A percentile compares a stretch with the other conserved stretches of the same genome.
These are phyloP conservation scores for Debaryomyces castellii DNA, from an alignment of 805 yeast genomes.

Conservation along the genomic window DNA sequence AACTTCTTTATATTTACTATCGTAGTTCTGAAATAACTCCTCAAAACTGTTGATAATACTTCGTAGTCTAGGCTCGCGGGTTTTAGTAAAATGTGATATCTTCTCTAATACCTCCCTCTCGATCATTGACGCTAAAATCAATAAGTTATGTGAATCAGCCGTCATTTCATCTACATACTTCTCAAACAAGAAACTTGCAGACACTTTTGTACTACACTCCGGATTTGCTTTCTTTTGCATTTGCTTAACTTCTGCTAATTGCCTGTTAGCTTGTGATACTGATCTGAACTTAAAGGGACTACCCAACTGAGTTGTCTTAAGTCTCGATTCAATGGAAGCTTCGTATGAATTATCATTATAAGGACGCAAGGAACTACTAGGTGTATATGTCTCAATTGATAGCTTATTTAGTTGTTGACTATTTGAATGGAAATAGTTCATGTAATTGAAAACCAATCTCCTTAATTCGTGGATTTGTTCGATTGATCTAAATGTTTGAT, in stretches of 20 bases:
- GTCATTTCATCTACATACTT: slow-evolving; percentile 18
- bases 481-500: slow-evolving; percentile 32
- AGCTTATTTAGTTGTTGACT: slow-evolving; percentile 32
- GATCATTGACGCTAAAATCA: slow-evolving; percentile 28
- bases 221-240: slow-evolving; percentile 1
- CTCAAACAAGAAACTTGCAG: slow-evolving; percentile 5
- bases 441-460: slow-evolving; percentile 33
- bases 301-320: slow-evolving; percentile 2
- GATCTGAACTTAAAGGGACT: neutral
- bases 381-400: slow-evolving; percentile 20
- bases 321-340: neutral
- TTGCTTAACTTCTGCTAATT: slow-evolving; percentile 1
- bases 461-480: slow-evolving; percentile 42
- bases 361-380: slow-evolving; percentile 22
- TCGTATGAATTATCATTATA: neutral
- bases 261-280: slow-evolving; percentile 1
- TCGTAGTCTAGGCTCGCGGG: slow-evolving; percentile 33
- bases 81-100: slow-evolving; percentile 34
- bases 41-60: slow-evolving; percentile 20
- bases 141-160: slow-evolving; percentile 22
- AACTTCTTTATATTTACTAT: slow-evolving; percentile 18
- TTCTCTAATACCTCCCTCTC: slow-evolving; percentile 33
- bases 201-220: neutral
- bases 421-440: slow-evolving; percentile 34
- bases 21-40: slow-evolving; percentile 25